Percentiles rank a stretch among this genome's conserved stretches.
Evolutionary conservation across 257 asterid genomes (phyloP).

Genomic region (Solanum lycopersicoides): DNA sequence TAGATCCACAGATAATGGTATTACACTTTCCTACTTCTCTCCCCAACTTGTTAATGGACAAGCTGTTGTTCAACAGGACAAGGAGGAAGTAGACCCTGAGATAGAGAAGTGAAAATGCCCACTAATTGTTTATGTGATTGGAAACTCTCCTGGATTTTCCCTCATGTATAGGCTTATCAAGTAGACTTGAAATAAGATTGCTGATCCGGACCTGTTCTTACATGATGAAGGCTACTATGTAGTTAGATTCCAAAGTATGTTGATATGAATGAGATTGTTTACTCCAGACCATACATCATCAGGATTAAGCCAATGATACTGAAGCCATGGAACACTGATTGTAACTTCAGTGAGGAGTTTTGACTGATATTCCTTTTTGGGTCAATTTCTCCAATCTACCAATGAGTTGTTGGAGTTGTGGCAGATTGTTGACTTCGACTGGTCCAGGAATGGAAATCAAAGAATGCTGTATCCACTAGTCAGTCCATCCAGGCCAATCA

Average conservation of each 20-base stretch:
- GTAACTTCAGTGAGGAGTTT: background rate
- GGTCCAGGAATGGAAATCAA: background rate
- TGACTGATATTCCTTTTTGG: background rate
- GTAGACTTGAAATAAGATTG: background rate
- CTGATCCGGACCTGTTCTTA: background rate
- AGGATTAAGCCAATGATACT: background rate
- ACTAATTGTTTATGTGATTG: background rate
- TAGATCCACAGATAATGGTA: background rate
- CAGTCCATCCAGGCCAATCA: background rate
- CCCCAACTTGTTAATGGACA: background rate
- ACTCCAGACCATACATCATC: background rate
- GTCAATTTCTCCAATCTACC: background rate
- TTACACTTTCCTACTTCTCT: background rate
- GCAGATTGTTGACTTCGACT: background rate
- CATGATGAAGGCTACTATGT: background rate
- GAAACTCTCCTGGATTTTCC: background rate
- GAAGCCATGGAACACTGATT: background rate
- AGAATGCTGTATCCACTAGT: background rate
- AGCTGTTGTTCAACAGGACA: background rate
- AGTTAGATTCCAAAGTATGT: background rate
- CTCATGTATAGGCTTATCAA: background rate
- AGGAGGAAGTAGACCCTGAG: background rate
- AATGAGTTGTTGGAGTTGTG: background rate
- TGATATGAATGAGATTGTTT: background rate
- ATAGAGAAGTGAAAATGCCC: background rate